These are phyloP conservation scores for Physcia stellaris DNA, from an alignment of 495 filamentous ascomycete species.

Conservation along the genomic window DNA sequence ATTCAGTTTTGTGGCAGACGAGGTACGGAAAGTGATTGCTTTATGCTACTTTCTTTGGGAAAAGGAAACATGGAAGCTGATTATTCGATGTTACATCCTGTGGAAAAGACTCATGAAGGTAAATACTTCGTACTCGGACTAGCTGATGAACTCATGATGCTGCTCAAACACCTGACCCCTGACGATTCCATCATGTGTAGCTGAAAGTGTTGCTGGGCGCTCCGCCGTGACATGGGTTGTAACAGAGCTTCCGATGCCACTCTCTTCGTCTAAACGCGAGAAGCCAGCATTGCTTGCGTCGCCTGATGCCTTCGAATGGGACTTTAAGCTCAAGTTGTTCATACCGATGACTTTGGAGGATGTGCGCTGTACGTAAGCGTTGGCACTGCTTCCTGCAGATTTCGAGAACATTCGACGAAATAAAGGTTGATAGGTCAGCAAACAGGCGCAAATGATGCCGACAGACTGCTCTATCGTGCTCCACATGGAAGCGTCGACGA, in stretches of 20 bases:
- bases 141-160: too few species aligned
- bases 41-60: too few species aligned
- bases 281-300: neutral
- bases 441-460: slow-evolving; percentile 41
- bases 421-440: slow-evolving; percentile 42
- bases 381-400: slow-evolving; percentile 12
- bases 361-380: slow-evolving; percentile 4
- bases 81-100: too few species aligned
- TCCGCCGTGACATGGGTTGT: neutral
- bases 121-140: too few species aligned
- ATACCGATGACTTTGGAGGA: neutral
- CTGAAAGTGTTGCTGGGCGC: neutral
- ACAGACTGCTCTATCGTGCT: slow-evolving; percentile 43
- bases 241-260: neutral
- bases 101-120: too few species aligned
- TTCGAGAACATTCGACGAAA: slow-evolving; percentile 26
- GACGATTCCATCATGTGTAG: neutral
- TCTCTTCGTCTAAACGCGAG: neutral
- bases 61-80: too few species aligned
- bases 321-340: neutral
- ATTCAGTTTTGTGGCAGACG: too few species aligned
- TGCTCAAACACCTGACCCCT: neutral
- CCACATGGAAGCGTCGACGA: slow-evolving; percentile 42
- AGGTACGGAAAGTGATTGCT: too few species aligned
- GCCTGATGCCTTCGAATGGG: neutral